Percentiles rank a stretch among this genome's conserved stretches.
Evolutionary conservation across 192 early-diverging fungal species (phyloP).

Genomic region (Coemansia sp.): DNA sequence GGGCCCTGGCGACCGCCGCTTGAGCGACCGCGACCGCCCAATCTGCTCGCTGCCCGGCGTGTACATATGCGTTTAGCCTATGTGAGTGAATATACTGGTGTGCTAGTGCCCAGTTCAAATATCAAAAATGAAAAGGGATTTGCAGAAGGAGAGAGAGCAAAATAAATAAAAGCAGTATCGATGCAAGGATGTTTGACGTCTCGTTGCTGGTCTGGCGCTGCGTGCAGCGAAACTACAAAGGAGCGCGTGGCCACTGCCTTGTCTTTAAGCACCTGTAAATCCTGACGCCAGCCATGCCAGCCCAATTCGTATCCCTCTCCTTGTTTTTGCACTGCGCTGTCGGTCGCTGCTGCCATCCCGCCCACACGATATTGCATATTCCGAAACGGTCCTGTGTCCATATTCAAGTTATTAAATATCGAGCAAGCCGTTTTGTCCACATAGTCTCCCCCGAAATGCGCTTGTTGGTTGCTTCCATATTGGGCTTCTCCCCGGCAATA

Average conservation of each 20-base stretch:
- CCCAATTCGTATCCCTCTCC: background rate
- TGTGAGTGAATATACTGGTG: too few species aligned
- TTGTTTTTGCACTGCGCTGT: background rate
- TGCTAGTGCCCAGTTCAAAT: background rate
- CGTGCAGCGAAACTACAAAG: conserved; percentile 10
- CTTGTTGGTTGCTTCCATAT: conserved; percentile 4
- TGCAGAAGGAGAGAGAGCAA: background rate
- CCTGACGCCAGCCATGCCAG: background rate
- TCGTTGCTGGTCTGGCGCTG: background rate
- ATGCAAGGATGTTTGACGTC: background rate
- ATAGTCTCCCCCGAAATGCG: background rate
- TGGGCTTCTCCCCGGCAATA: conserved; percentile 3
- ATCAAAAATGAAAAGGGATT: background rate
- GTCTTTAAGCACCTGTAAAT: conserved; percentile 3
- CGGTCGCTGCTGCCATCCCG: background rate
- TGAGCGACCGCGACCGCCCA: conserved; percentile 10
- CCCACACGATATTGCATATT: background rate
- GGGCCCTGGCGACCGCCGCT: conserved; percentile 8
- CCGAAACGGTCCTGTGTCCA: background rate
- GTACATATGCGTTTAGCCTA: background rate
- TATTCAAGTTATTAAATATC: conserved; percentile 1
- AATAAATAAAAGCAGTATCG: background rate
- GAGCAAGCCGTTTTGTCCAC: background rate
- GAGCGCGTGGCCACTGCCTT: background rate
- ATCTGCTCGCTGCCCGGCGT: conserved; percentile 2